phyloP scores from a whole-genome alignment of 768 basidiomycete species.

The Peribolospora kevripleyi region DNA sequence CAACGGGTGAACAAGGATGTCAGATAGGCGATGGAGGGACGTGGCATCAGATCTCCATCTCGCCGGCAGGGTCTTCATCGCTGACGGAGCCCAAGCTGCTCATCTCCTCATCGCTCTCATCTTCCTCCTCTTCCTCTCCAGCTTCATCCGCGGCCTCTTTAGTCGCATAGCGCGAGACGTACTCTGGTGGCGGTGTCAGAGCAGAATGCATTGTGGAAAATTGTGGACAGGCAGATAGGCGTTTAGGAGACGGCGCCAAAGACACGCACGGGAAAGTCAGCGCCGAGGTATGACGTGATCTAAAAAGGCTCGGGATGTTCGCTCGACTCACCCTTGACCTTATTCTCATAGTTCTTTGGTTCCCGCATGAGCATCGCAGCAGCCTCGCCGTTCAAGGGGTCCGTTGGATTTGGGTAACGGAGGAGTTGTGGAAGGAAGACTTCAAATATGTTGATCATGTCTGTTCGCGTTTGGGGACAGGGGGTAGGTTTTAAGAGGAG shows the following conservation, averaged over 20 bases:
- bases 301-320: background rate
- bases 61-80: constrained; percentile 17
- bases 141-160: constrained; percentile 67
- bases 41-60: background rate
- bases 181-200: constrained; percentile 30
- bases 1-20: no score
- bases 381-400: constrained; percentile 93
- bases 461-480: constrained; percentile 22
- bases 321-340: constrained; percentile 51
- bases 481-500: background rate
- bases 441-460: constrained; percentile 99
- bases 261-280: background rate
- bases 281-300: background rate
- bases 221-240: background rate
- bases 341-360: constrained; percentile 79
- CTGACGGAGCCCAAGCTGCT: constrained; percentile 19
- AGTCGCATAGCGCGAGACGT: constrained; percentile 83
- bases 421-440: constrained; percentile 89
- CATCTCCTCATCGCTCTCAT: constrained; percentile 28
- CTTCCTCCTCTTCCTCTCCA: constrained; percentile 36
- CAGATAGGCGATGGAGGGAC: no score
- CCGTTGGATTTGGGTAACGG: constrained; percentile 93
- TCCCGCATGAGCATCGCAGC: constrained; percentile 93
- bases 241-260: background rate
- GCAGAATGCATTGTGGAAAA: no score